These are phyloP conservation scores for Echites panduratus DNA, from an alignment of 257 asterid species.

Conservation along the genomic window DNA sequence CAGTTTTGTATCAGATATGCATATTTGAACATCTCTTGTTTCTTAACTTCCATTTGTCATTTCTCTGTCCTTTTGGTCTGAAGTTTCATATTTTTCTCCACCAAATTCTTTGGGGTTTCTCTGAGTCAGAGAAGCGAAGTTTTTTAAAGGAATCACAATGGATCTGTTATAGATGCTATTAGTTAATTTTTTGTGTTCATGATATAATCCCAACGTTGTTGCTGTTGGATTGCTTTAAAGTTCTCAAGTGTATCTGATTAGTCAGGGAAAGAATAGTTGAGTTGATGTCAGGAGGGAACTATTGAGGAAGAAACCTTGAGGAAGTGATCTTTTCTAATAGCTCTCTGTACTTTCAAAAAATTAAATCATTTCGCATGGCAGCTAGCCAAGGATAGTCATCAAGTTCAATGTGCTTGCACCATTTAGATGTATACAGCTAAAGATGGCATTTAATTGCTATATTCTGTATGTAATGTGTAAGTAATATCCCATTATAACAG, in stretches of 20 bases:
- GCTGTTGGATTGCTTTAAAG: neutral
- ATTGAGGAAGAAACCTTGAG: neutral
- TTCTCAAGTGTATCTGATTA: neutral
- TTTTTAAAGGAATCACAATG: neutral
- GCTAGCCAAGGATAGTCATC: neutral
- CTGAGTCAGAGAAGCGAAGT: neutral
- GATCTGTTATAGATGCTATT: neutral
- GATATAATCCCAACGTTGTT: neutral
- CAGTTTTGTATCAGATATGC: neutral
- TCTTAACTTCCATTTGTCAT: no score
- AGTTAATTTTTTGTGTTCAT: neutral
- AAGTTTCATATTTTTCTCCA: neutral
- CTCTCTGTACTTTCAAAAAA: neutral
- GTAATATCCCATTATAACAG: neutral
- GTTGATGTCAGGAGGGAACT: neutral
- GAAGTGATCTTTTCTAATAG: neutral
- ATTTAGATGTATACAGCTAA: neutral
- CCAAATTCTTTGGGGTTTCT: neutral
- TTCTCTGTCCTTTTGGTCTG: neutral
- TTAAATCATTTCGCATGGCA: neutral
- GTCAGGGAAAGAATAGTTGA: neutral
- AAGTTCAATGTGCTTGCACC: neutral
- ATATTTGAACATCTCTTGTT: neutral
- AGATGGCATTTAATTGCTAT: neutral
- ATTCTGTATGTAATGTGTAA: no score